A percentile compares a stretch with the other conserved stretches of the same genome.
phyloP scores from a whole-genome alignment of 306 rosid species.

The Fragaria iinumae region DNA sequence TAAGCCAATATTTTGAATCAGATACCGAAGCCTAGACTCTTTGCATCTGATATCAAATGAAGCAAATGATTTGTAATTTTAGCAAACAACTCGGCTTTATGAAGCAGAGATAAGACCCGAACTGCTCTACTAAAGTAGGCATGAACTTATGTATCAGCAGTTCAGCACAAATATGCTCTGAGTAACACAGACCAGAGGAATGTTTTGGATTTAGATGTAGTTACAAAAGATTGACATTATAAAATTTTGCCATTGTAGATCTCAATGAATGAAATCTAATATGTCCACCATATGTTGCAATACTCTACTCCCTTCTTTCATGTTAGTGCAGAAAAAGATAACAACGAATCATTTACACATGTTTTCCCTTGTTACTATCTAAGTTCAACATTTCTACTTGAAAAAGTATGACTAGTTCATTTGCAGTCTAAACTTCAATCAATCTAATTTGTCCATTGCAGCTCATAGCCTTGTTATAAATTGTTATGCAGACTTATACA shows the following conservation, averaged over 20 bases:
- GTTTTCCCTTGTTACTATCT: not conserved
- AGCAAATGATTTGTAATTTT: not conserved
- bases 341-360: not conserved
- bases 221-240: not conserved
- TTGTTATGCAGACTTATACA: not conserved
- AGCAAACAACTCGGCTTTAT: not conserved
- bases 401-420: not conserved
- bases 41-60: not conserved
- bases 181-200: not conserved
- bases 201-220: not conserved
- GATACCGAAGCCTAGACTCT: not conserved
- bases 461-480: not conserved
- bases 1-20: constrained; percentile 28
- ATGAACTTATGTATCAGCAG: not conserved
- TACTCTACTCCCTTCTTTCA: not conserved
- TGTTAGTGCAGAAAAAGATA: not conserved
- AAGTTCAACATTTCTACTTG: not conserved
- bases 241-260: not conserved
- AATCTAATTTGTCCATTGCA: not conserved
- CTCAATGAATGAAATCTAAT: not conserved
- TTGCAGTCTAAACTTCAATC: not conserved
- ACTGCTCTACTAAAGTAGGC: not conserved
- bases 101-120: not conserved
- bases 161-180: not conserved
- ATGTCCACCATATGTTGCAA: not conserved